These are phyloP conservation scores for Candida sojae DNA, from an alignment of 1,139 yeast genomes.

Conservation along the genomic window DNA sequence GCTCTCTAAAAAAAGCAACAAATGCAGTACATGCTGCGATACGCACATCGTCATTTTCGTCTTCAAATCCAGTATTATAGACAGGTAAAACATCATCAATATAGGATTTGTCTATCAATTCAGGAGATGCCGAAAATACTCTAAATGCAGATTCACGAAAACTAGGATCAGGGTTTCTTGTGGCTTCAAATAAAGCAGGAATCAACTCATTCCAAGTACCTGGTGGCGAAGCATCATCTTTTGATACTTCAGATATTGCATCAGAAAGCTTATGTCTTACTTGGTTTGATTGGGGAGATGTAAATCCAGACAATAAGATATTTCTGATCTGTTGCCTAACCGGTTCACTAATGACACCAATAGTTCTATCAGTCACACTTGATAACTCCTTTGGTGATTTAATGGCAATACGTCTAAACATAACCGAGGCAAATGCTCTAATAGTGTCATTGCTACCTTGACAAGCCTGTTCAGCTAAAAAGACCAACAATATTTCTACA, in stretches of 20 bases:
- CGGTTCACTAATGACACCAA: constrained; percentile 65
- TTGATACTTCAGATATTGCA: constrained; percentile 91
- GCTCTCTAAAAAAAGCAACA: constrained; percentile 80
- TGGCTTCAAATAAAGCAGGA: constrained; percentile 72
- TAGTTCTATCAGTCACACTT: constrained; percentile 72
- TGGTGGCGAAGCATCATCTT: constrained; percentile 53
- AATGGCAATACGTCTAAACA: constrained; percentile 84
- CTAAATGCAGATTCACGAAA: constrained; percentile 91
- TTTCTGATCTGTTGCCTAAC: constrained; percentile 65
- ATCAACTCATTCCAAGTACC: constrained; percentile 77
- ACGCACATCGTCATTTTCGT: constrained; percentile 76
- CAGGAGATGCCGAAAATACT: constrained; percentile 83
- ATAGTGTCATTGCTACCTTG: constrained; percentile 55
- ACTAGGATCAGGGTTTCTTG: constrained; percentile 61
- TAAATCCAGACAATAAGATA: constrained; percentile 71
- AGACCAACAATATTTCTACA: constrained; percentile 70
- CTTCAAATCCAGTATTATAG: constrained; percentile 79
- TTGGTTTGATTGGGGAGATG: constrained; percentile 58
- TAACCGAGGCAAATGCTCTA: constrained; percentile 76
- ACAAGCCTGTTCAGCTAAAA: constrained; percentile 80
- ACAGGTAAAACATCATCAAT: constrained; percentile 64
- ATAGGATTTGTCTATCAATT: constrained; percentile 61
- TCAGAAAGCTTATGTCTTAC: constrained; percentile 93
- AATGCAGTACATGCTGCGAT: constrained; percentile 92
- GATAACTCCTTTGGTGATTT: constrained; percentile 67